Percentiles rank a stretch among this genome's conserved stretches.
Conservation (phyloP, 2,329 filamentous ascomycete genomes). For the Colletotrichum camelliae region DNA sequence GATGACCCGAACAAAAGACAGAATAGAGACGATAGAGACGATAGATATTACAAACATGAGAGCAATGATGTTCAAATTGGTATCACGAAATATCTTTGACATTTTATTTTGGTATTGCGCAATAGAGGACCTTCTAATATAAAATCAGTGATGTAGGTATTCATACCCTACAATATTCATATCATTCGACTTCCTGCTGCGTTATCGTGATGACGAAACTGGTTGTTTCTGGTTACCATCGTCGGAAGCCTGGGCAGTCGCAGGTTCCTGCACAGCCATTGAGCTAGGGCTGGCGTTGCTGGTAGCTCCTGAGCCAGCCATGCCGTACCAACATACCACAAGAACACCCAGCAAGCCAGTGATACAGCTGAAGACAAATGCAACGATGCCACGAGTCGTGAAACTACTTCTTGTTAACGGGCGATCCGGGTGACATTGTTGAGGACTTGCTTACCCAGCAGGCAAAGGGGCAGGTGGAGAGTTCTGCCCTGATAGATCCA, state of each 20-base stretch:
- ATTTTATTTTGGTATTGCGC: not conserved
- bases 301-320: slow-evolving; percentile 30
- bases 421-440: fast-evolving
- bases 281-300: not conserved
- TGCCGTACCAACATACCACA: slow-evolving; percentile 71
- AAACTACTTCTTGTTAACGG: slow-evolving; percentile 49
- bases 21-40: not conserved
- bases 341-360: slow-evolving; percentile 71
- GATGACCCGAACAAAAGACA: not conserved
- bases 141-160: not conserved
- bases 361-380: slow-evolving; percentile 74
- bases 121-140: not conserved
- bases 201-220: not conserved
- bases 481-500: slow-evolving; percentile 47
- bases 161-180: not conserved
- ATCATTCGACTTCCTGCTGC: not conserved
- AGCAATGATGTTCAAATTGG: not conserved
- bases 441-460: not conserved
- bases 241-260: not conserved
- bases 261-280: not conserved
- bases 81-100: not conserved
- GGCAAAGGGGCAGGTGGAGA: slow-evolving; percentile 5
- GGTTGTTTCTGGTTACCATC: not conserved
- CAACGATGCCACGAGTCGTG: slow-evolving; percentile 72
- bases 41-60: not conserved